Evolutionary conservation across 495 filamentous ascomycete species (phyloP), one percentile per base, ranked within the genome.

Genomic region (Cryomyces minteri): DNA sequence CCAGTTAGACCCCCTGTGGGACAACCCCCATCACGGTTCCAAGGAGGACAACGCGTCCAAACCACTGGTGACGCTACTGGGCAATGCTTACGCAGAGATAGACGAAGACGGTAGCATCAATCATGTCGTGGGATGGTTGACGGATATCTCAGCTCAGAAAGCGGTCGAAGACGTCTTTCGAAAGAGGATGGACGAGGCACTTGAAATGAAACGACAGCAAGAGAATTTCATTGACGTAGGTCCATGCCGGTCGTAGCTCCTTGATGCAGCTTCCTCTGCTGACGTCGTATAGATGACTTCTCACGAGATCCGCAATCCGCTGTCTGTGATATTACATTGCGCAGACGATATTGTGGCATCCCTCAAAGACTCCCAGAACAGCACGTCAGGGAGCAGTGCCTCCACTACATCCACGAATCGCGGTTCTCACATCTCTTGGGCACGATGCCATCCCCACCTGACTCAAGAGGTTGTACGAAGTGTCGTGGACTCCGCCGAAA

Each of bases 241-340:
- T 9, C 34, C 12, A 9, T 12, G 12, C 12, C 34, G 12, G 9
- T 1, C 12, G 34, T 9, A 37, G 40, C 47, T 40, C 18, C 14
- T 31, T 29, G 9, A 25, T 25, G 18, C 18, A 25, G 18, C 18
- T 1, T n/a, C 8, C 8, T 31, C n/a, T 40, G 14, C 34, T 34
- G 37, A 32, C 32, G n/a, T n/a, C 5, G 40, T 11, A 41, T 12
- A 54, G 6, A 52, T 45, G 46, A 54, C 47, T 29, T 45, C 49
- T 2, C 54, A 60, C 43, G 56, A 63, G 47, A 61, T 61, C 34
- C 48, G 61, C 5, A 64, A 64, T 43, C 61, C 61, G 3, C 51
- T 64, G 4, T 56, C 51, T 37, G 61, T 59, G 4, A 54, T 64
- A 2, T 31, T 64, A 11, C 61, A 64, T 45, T 52, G 57, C 38